Base-by-base conservation (phyloP, 306 rosid species). In the Cucumis cinereus region DNA sequence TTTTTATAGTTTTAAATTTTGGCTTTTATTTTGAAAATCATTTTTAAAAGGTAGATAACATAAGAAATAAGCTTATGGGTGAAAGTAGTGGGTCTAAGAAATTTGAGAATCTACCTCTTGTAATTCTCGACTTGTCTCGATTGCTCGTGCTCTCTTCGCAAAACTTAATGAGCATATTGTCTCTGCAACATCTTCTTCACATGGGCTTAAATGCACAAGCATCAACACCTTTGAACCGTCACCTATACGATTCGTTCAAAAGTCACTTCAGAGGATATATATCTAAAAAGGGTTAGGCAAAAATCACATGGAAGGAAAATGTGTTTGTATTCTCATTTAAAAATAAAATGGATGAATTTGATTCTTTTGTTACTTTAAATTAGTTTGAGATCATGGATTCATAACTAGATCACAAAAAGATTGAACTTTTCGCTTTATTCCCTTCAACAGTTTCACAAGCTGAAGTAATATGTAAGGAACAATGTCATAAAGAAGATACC, bases 201-300 rank as follows among this genome's bases (percentile, higher is more conserved):
- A 87, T 10, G 97, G 94, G 77, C 97, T 91, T 83, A 91, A 84
- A 81, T 90, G 98, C 82, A 87, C 97, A 15, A 93, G 91, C 98
- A 93, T 91, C 84, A 93, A 84, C 56, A 90, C 94, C 88, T 93
- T 91, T 17, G 98, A 93, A 71, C 92, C 87, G 40, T 90, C 85
- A 74, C 96, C 98, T 93, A 73, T 19, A 81, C 77, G 57, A 83
- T 66, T 80, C 69, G 0, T 30, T 13, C 23, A 59, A 60, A 50
- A 47, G 19, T 45, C 36, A 55, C 78, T 57, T 23, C 23, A 20
- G 6, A 20, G 16, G 8, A 71, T 15, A 71, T 47, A 49, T 49
- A 8, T n/a, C n/a, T 70, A 5, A 45, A 47, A 47, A 14, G 16
- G 13, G 15, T 23, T 67, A 4, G n/a, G 54, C 50, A 68, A 68